These are phyloP conservation scores for Crassisporium funariophilum DNA, from an alignment of 768 basidiomycete genomes.

Conservation along the genomic window DNA sequence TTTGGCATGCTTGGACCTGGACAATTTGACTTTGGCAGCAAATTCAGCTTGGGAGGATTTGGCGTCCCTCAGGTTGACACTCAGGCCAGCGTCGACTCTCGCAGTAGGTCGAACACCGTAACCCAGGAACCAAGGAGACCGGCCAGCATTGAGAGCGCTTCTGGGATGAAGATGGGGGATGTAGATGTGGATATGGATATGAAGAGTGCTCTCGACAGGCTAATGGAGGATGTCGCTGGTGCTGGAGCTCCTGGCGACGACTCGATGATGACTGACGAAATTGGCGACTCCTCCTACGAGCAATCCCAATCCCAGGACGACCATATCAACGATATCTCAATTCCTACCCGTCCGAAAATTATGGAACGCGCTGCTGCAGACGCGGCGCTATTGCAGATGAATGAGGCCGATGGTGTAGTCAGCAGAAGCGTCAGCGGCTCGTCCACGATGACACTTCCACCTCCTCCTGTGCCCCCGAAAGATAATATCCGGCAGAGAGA, in stretches of 20 bases:
- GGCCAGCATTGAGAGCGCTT: constrained; percentile 28
- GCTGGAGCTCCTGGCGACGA: constrained; percentile 40
- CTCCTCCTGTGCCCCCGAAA: constrained; percentile 59
- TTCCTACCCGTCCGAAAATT: constrained; percentile 26
- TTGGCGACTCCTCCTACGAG: constrained; percentile 43
- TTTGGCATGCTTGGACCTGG: constrained; percentile 30
- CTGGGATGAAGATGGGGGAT: constrained; percentile 45
- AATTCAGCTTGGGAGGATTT: constrained; percentile 43
- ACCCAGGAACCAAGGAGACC: constrained; percentile 12
- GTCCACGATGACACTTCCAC: constrained; percentile 39
- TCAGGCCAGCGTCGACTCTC: constrained; percentile 9
- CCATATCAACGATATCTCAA: constrained; percentile 14
- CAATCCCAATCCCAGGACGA: constrained; percentile 25
- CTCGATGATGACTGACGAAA: constrained; percentile 44
- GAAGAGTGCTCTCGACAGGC: constrained; percentile 69
- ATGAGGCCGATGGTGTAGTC: constrained; percentile 34
- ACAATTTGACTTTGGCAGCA: constrained; percentile 50
- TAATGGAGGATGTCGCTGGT: constrained; percentile 71
- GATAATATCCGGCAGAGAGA: constrained; percentile 69
- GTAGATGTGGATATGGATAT: constrained; percentile 69
- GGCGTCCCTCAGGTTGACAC: constrained; percentile 26
- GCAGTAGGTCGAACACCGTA: constrained; percentile 3
- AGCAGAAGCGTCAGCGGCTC: constrained; percentile 47
- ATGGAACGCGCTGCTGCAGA: constrained; percentile 58
- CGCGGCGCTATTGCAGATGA: constrained; percentile 41